phyloP scores from a whole-genome alignment of 331 rosid species.

The Ulmus americana region DNA sequence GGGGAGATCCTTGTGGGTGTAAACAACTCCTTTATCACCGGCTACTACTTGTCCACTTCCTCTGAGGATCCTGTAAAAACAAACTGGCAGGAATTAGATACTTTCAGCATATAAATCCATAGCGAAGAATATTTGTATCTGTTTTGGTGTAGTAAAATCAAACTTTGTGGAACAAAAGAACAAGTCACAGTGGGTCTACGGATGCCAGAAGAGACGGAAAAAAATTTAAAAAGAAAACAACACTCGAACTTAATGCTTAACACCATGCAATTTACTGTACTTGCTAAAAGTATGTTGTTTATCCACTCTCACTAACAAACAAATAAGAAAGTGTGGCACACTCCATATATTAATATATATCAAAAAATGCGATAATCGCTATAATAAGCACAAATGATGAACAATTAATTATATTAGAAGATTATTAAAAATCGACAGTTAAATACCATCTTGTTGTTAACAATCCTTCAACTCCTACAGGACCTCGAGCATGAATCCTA shows the following conservation, averaged over 20 bases:
- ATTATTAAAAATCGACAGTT: slow-evolving; percentile 2
- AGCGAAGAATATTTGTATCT: not conserved
- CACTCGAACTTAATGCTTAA: too few species aligned
- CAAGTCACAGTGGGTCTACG: too few species aligned
- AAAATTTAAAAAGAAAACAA: too few species aligned
- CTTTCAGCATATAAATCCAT: not conserved
- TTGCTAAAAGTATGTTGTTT: not conserved
- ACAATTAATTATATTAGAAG: not conserved
- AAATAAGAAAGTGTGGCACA: not conserved
- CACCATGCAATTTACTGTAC: too few species aligned
- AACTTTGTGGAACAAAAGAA: not conserved
- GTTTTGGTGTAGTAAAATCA: not conserved
- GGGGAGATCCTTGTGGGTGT: slow-evolving; percentile 67
- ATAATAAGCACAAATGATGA: not conserved
- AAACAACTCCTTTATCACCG: slow-evolving; percentile 64
- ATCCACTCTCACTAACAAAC: not conserved
- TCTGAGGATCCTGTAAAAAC: slow-evolving; percentile 68
- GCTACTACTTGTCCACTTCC: slow-evolving; percentile 86
- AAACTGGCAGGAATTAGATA: not conserved
- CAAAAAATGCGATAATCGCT: not conserved
- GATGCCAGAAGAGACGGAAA: too few species aligned
- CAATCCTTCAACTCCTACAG: slow-evolving; percentile 96
- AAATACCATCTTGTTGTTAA: slow-evolving; percentile 91
- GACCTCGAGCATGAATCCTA: slow-evolving; percentile 96
- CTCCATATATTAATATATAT: not conserved